Percentiles rank a stretch among this genome's conserved stretches.
Conservation (phyloP, 1,139 yeast species). For the Diutina pseudorugosa region DNA sequence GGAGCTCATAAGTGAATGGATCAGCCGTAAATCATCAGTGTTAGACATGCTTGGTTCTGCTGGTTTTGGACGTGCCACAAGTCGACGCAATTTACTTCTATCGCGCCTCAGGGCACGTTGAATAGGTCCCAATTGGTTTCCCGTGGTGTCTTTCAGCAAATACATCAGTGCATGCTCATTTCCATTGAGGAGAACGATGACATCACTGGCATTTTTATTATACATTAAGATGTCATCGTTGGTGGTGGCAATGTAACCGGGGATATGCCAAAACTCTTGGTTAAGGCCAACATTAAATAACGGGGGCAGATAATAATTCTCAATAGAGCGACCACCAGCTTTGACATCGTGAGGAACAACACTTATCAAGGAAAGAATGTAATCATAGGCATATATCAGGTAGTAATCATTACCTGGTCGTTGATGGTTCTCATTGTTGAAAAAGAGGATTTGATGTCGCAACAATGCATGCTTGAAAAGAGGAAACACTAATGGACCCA, state of each 20-base stretch:
- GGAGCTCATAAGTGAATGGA: background rate
- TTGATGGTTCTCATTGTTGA: conserved; percentile 17
- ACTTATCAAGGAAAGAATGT: conserved; percentile 24
- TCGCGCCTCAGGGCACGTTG: background rate
- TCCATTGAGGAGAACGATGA: conserved; percentile 16
- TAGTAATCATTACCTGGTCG: background rate
- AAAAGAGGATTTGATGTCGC: conserved; percentile 47
- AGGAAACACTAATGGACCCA: conserved; percentile 67
- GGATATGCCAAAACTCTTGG: conserved; percentile 25
- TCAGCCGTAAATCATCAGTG: conserved; percentile 1
- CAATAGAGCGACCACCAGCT: background rate
- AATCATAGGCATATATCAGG: conserved; percentile 16
- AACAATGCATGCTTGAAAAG: conserved; percentile 59
- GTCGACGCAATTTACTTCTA: background rate
- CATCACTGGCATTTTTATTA: conserved; percentile 44
- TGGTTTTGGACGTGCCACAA: background rate
- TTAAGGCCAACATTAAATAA: conserved; percentile 55
- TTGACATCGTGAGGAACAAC: conserved; percentile 23
- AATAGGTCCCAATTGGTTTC: background rate
- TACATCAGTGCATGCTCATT: background rate
- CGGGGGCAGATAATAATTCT: conserved; percentile 18
- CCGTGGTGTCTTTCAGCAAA: background rate
- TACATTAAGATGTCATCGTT: conserved; percentile 58
- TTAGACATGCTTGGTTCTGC: background rate
- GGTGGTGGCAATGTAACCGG: conserved; percentile 51